Conservation (phyloP, 169 alveolate species). For the Plasmodium inui region DNA sequence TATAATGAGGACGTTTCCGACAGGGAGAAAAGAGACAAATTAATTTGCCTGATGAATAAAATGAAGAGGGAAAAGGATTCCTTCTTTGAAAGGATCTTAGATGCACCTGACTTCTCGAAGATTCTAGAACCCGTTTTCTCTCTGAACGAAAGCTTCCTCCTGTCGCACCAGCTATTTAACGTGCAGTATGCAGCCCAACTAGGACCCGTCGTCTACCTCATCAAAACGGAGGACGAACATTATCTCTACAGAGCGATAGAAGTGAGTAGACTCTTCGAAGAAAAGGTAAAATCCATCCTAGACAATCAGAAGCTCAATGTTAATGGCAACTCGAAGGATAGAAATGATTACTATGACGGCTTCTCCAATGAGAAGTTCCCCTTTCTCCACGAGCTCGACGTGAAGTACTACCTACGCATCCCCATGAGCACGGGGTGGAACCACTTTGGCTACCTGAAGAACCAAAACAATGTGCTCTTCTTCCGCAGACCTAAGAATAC, state of each 20-base stretch:
- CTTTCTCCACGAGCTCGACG: slow-evolving; percentile 59
- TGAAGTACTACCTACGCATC: slow-evolving; percentile 51
- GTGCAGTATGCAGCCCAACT: slow-evolving; percentile 68
- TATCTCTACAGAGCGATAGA: slow-evolving; percentile 67
- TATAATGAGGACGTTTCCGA: background rate
- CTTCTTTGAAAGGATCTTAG: slow-evolving; percentile 39
- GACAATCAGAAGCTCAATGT: slow-evolving; percentile 37
- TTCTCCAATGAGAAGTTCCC: slow-evolving; percentile 41
- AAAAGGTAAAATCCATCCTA: slow-evolving; percentile 62
- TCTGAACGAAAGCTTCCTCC: slow-evolving; percentile 45
- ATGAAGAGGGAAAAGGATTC: slow-evolving; percentile 64
- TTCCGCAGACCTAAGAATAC: slow-evolving; percentile 42
- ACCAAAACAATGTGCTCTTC: slow-evolving; percentile 67
- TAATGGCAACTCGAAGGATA: slow-evolving; percentile 6
- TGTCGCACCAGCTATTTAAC: slow-evolving; percentile 63
- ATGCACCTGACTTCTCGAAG: slow-evolving; percentile 65
- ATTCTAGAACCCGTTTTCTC: slow-evolving; percentile 67
- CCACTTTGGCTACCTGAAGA: slow-evolving; percentile 61
- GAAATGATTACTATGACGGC: slow-evolving; percentile 29
- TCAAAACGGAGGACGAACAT: slow-evolving; percentile 63
- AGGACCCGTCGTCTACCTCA: slow-evolving; percentile 70
- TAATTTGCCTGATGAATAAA: slow-evolving; percentile 48
- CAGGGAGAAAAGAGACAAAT: slow-evolving; percentile 34
- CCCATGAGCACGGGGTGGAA: slow-evolving; percentile 76
- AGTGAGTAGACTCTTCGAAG: slow-evolving; percentile 61